These are phyloP conservation scores for Aspergillus sergii DNA, from an alignment of 2,329 filamentous ascomycete species.

Conservation along the genomic window DNA sequence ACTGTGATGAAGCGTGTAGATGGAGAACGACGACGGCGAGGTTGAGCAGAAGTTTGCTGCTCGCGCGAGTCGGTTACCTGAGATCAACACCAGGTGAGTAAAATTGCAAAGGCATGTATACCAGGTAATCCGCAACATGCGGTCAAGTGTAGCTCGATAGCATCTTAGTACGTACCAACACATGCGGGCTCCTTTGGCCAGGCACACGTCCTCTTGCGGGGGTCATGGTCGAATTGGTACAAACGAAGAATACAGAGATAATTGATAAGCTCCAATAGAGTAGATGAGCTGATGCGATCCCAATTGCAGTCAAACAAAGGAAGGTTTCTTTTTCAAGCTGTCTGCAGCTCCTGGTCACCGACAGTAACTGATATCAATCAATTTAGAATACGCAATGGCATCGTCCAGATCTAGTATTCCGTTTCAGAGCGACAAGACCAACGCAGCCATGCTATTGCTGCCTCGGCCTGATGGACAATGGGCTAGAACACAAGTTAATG, in stretches of 20 bases:
- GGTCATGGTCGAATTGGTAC: constrained; percentile 26
- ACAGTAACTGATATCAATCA: background rate
- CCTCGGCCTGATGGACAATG: background rate
- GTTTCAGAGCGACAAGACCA: background rate
- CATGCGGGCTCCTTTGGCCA: constrained; percentile 48
- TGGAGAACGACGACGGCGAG: constrained; percentile 33
- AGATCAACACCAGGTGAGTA: background rate
- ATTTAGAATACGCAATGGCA: background rate
- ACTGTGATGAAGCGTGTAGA: constrained; percentile 79
- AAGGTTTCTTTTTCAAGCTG: background rate
- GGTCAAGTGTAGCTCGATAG: background rate
- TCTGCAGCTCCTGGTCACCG: background rate
- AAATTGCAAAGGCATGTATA: background rate
- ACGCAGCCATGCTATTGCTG: background rate
- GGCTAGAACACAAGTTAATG: background rate
- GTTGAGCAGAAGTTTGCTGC: constrained; percentile 32
- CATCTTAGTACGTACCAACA: constrained; percentile 39
- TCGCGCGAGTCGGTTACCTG: constrained; percentile 50
- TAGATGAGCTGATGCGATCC: background rate
- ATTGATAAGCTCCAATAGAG: background rate
- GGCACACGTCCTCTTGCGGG: constrained; percentile 32
- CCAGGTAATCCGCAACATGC: background rate
- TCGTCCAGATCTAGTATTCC: background rate
- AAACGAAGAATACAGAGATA: background rate
- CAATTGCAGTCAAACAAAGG: background rate